Percentiles rank a stretch among this genome's conserved stretches.
Conservation (phyloP, 768 basidiomycete genomes). For the Pleurotus tuoliensis region DNA sequence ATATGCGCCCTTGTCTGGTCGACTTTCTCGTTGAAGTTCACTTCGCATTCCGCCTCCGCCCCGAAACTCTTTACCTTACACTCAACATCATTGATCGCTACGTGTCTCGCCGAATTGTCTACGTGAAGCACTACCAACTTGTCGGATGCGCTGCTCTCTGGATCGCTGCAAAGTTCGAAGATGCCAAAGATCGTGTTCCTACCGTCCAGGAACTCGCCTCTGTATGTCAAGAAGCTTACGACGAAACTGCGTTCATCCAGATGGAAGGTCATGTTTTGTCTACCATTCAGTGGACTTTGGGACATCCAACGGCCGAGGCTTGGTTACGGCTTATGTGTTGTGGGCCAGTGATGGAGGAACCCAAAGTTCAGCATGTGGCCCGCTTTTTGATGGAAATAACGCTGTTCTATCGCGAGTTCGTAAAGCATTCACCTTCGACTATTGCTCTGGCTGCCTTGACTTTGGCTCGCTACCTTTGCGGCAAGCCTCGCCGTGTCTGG, state of each 20-base stretch:
- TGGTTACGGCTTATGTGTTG: constrained; percentile 89
- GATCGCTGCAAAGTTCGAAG: constrained; percentile 99
- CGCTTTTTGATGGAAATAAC: constrained; percentile 99
- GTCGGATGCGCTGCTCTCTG: constrained; percentile 98
- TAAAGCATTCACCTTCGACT: constrained; percentile 78
- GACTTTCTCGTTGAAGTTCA: constrained; percentile 99
- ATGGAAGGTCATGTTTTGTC: constrained; percentile 98
- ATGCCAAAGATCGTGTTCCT: constrained; percentile 97
- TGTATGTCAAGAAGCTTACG: constrained; percentile 95
- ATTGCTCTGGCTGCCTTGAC: constrained; percentile 89
- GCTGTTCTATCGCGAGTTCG: constrained; percentile 94
- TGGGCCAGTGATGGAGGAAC: constrained; percentile 73
- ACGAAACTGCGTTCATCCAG: constrained; percentile 96
- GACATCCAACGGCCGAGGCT: constrained; percentile 96
- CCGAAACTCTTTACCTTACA: constrained; percentile 97
- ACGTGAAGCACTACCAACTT: constrained; percentile 98
- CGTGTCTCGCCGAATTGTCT: constrained; percentile 96
- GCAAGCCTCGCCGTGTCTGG: constrained; percentile 70
- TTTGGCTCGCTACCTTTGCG: constrained; percentile 84
- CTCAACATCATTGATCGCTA: constrained; percentile 99
- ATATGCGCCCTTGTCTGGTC: constrained; percentile 98
- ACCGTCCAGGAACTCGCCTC: constrained; percentile 91
- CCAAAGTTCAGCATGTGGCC: constrained; percentile 91
- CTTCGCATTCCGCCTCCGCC: constrained; percentile 94
- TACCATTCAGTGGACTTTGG: constrained; percentile 95